Base-by-base conservation (phyloP, 1,284 basidiomycete species). In the Phylloboletellus chloephorus region DNA sequence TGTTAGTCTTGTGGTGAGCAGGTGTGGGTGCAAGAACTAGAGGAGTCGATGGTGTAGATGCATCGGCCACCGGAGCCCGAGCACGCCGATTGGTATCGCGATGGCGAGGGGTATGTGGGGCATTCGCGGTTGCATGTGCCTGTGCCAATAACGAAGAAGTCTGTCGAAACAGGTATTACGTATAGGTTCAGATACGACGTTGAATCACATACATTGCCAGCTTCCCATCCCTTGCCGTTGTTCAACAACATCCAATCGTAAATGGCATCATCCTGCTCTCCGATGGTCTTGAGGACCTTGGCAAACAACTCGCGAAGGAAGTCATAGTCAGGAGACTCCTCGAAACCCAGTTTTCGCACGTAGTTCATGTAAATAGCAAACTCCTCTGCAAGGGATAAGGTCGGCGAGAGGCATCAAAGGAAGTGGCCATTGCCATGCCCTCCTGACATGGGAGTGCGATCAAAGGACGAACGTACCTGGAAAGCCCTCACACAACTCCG, bases 191-290 rank as follows among this genome's bases (percentile, higher is more conserved):
- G 20, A 46, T 11, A 2, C 39, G 37, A 39, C 29, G 33, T 31
- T 31, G 41, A 37, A 44, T 44, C 31, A 67, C 78, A 44, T 61
- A 87, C 84, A 55, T 73, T 78, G 45, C 78, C 71, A n/a, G 82
- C 83, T 69, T 91, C 87, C 87, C 88, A 90, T 30, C 88, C 88
- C 59, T 88, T 88, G 47, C 87, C 87, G 33, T 74, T 78, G 65
- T 98, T 96, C 46, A 98, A 71, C 35, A 92, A 61, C 87, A 93
- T 97, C 95, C 96, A 98, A 61, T 98, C 96, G 58, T 91, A 98
- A 9, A 94, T 70, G 25, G 88, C 87, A 63, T 98, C 95, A 52
- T 98, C 95, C 26, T 78, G 73, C 63, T 97, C 95, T 46, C 88
- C 88, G 1, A 82, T 66, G 39, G 83, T 91, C 72, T 91, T 93